These are phyloP conservation scores for Saturnispora diversa DNA, from an alignment of 805 yeast species.

Conservation along the genomic window DNA sequence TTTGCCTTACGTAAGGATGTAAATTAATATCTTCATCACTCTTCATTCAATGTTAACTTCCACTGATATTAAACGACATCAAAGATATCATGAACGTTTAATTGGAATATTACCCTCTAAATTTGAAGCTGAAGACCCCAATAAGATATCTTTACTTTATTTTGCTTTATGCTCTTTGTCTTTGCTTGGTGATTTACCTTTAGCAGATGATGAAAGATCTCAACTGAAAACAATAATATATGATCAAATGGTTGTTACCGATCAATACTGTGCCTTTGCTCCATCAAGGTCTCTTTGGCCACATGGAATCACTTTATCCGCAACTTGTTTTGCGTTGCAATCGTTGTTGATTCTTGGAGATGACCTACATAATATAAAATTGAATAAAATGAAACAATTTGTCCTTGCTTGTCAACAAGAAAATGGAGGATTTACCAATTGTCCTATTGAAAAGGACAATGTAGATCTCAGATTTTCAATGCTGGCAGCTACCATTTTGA, in stretches of 20 bases:
- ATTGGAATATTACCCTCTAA: conserved; percentile 32
- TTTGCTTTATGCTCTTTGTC: conserved; percentile 60
- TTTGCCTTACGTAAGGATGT: background rate
- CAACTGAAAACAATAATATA: conserved; percentile 39
- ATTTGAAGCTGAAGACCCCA: conserved; percentile 62
- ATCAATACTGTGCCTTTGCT: conserved; percentile 37
- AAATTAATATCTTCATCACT: background rate
- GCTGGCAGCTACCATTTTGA: conserved; percentile 59
- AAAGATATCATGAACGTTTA: conserved; percentile 25
- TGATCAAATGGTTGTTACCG: conserved; percentile 34
- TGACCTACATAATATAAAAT: conserved; percentile 34
- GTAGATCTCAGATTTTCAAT: conserved; percentile 67
- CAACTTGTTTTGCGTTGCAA: conserved; percentile 70
- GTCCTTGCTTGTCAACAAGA: conserved; percentile 53
- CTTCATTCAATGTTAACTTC: background rate
- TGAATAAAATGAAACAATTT: conserved; percentile 40
- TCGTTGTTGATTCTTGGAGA: conserved; percentile 45
- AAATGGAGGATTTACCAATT: conserved; percentile 51
- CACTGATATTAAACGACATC: conserved; percentile 22
- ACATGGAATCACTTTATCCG: conserved; percentile 26
- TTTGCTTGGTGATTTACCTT: conserved; percentile 26
- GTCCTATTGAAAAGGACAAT: conserved; percentile 34
- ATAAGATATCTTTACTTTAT: conserved; percentile 59
- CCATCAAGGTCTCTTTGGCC: conserved; percentile 2
- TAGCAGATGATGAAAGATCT: background rate